Percentiles rank a stretch among this genome's conserved stretches.
These are phyloP conservation scores for Orbilia brochopaga DNA, from an alignment of 2,329 filamentous ascomycete genomes.

Conservation along the genomic window DNA sequence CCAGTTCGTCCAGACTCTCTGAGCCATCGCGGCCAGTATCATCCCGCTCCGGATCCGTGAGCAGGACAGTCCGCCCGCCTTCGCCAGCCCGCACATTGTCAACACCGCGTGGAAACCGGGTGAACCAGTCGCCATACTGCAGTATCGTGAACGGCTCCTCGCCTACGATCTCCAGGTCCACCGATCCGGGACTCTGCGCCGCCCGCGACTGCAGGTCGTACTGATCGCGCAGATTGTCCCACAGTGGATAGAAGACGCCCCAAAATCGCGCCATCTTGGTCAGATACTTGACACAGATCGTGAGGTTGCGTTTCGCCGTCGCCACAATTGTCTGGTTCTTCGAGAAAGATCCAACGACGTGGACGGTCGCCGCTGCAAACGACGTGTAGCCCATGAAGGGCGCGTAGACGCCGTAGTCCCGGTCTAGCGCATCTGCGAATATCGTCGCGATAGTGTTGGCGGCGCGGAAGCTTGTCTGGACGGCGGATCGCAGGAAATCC, in stretches of 20 bases:
- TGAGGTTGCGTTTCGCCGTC: conserved; percentile 80
- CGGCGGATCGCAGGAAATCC: conserved; percentile 76
- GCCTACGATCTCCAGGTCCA: conserved; percentile 19
- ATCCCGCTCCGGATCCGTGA: conserved; percentile 5
- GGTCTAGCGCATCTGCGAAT: conserved; percentile 73
- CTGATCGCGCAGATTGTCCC: conserved; percentile 86
- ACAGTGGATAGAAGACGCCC: conserved; percentile 98
- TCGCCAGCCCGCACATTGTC: conserved; percentile 62
- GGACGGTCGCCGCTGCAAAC: conserved; percentile 91
- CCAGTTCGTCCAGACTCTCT: conserved; percentile 32
- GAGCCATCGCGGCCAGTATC: conserved; percentile 12
- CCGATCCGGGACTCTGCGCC: conserved; percentile 59
- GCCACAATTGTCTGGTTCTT: conserved; percentile 77
- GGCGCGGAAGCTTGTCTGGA: conserved; percentile 77
- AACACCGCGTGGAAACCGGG: conserved; percentile 89
- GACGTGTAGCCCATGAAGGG: conserved; percentile 95
- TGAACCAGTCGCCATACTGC: conserved; percentile 98
- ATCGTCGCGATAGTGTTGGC: conserved; percentile 86
- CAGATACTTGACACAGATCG: conserved; percentile 86
- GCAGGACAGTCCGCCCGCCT: conserved; percentile 12
- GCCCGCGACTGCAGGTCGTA: conserved; percentile 68
- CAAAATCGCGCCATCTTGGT: conserved; percentile 96
- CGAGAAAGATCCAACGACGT: conserved; percentile 89
- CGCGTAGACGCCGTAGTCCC: conserved; percentile 77
- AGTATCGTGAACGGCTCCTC: conserved; percentile 68